Evolutionary conservation across 202 grass and related monocot genomes (phyloP), one percentile per base, ranked within the genome.

Genomic region (Zizania palustris): DNA sequence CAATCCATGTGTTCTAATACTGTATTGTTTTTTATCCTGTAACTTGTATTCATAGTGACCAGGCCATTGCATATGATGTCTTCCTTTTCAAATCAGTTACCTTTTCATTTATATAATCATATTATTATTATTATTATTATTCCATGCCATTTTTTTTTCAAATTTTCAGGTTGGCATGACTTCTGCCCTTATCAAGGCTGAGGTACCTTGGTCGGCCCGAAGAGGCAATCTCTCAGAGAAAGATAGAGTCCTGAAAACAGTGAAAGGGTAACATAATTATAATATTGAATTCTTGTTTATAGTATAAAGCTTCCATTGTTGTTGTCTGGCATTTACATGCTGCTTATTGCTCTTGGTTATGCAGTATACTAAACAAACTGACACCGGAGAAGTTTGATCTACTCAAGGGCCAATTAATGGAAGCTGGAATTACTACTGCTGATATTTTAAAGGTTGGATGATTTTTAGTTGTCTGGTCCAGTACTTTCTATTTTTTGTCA

Each of bases 211-310:
- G 88, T 85, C 85, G 69, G 56, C 46, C 9, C 72, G 34, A 65
- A 84, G 77, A 82, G 73, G 88, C 67, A 87, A 69, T 57, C 46
- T 72, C 36, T 70, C 61, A 57, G 88, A 87, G 10, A 91, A 75
- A 62, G 67, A 91, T 18, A 59, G 46, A 42, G 88, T 91, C 35
- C 60, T 87, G 48, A 82, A 85, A 78, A 87, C 73, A 41, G 67
- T 91, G n/a, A 87, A 87, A 71, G 84, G 88, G 88, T 91, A 91
- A 63, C 28, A 28, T 28, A 28, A 28, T 28, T 28, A 28, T 28
- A 28, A 28, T 28, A 28, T 28, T 28, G 28, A 28, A 28, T 28
- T 28, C 28, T 28, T 28, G 28, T 28, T 28, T 28, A 28, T 2
- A 28, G 28, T 28, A 28, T 28, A 28, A 28, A 28, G 2, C 28